A percentile compares a stretch with the other conserved stretches of the same genome.
These are phyloP conservation scores for Fomitopsis schrenkii DNA, from an alignment of 1,284 basidiomycete species.

Conservation along the genomic window DNA sequence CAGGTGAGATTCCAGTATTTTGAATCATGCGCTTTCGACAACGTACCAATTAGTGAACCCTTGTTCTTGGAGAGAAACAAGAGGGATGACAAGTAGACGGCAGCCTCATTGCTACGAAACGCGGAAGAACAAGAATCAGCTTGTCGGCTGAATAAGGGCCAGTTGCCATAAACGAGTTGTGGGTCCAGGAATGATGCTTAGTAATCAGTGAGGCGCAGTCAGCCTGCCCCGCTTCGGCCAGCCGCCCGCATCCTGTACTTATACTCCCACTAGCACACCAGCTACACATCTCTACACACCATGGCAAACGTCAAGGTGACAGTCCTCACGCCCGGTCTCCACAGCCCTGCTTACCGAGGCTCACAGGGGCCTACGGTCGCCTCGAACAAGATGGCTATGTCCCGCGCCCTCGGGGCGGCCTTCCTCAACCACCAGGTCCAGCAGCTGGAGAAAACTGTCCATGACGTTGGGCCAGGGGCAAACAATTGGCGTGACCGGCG, in stretches of 20 bases:
- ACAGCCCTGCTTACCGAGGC: background rate
- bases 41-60: too few relatives aligned
- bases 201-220: conserved; percentile 8
- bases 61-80: too few relatives aligned
- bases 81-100: too few relatives aligned
- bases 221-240: background rate
- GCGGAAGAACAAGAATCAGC: background rate
- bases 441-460: conserved; percentile 74
- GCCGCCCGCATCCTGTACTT: background rate
- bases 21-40: too few relatives aligned
- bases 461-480: conserved; percentile 39
- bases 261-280: background rate
- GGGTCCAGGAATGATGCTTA: conserved; percentile 6
- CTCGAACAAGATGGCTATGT: conserved; percentile 67
- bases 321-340: background rate
- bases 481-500: conserved; percentile 56
- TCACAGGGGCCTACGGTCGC: conserved; percentile 20
- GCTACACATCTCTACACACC: background rate
- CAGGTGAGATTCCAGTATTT: too few relatives aligned
- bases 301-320: conserved; percentile 5
- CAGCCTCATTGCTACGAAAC: conserved; percentile 1
- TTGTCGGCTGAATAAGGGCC: background rate
- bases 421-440: conserved; percentile 82
- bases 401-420: conserved; percentile 75
- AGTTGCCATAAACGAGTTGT: background rate